Evolutionary conservation across 139 green algal genomes (phyloP), one percentile per base, ranked within the genome.

Genomic region (Ostreobium quekettii): DNA sequence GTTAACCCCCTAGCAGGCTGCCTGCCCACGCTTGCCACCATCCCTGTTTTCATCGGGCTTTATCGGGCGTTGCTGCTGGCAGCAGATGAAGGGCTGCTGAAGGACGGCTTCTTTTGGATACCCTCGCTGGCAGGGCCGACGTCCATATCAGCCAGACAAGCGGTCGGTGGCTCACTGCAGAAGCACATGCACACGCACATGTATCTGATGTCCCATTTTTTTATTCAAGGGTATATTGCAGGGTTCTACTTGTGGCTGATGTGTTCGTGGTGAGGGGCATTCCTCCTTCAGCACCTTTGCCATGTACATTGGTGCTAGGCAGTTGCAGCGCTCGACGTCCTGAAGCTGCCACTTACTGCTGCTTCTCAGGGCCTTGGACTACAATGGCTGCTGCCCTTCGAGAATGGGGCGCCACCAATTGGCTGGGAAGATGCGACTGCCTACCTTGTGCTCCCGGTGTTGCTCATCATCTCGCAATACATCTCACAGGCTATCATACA

Each of bases 11-110:
- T 97, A 60, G 91, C 85, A 70, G 91, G 91, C 2, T 97, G 91
- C 81, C 78, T 97, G 57, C 91, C 91, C 38, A 93, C 91, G 0
- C 80, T 97, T 26, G 90, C 79, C 31, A 97, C 91, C 38, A 84
- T 97, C 49, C 91, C 91, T n/a, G 83, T 97, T 22, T 97, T 90
- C 76, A 97, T 97, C 67, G 91, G 85, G 0, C 87, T 98, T 6
- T 98, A 98, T 83, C 84, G 84, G 77, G 90, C 89, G 8, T 76
- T 98, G 47, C 88, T 78, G 32, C 92, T 96, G 73, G 92, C 90
- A 19, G 87, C 91, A 2, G 79, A 89, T 28, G 88, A 97, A 71
- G 90, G 90, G 5, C 71, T 96, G 39, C 75, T 96, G 30, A 90
- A 74, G 19, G 89, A 91, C 57, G 87, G 89, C 2, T 97, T 95